phyloP scores from a whole-genome alignment of 192 early-diverging fungal species.

The Podila epicladia region DNA sequence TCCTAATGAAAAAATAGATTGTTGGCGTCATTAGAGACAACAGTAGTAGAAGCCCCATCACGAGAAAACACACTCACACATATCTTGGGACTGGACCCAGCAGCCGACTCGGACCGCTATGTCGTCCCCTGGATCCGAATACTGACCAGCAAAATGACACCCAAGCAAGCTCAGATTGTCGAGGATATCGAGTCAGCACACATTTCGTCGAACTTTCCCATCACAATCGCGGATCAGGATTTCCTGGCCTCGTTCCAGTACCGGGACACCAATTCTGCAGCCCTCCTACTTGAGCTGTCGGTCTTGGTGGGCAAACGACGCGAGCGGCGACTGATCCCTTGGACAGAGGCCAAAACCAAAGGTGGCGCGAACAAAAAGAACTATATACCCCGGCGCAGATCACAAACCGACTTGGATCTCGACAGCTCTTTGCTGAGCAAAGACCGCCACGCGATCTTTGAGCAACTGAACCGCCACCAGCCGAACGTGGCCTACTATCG shows the following conservation, averaged over 20 bases:
- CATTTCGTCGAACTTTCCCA: too few species aligned
- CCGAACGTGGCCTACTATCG: slow-evolving; percentile 14
- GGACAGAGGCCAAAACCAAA: not conserved
- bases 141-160: not conserved
- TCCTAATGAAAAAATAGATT: slow-evolving; percentile 4
- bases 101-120: slow-evolving; percentile 38
- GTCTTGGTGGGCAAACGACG: not conserved
- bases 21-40: slow-evolving; percentile 23
- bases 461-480: not conserved
- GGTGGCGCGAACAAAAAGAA: too few species aligned
- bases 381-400: too few species aligned
- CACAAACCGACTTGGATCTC: too few species aligned
- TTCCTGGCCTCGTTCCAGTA: too few species aligned
- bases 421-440: too few species aligned
- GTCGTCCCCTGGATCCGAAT: slow-evolving; percentile 12
- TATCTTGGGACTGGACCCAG: slow-evolving; percentile 21
- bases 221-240: too few species aligned
- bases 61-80: slow-evolving; percentile 14
- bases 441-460: not conserved
- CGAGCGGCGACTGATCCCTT: not conserved
- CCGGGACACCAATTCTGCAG: too few species aligned
- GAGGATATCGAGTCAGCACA: not conserved
- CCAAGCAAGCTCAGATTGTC: slow-evolving; percentile 4
- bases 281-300: too few species aligned
- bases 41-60: not conserved